A percentile compares a stretch with the other conserved stretches of the same genome.
Conservation (phyloP, 164 flowering plant species). For the Liriodendron chinense region DNA sequence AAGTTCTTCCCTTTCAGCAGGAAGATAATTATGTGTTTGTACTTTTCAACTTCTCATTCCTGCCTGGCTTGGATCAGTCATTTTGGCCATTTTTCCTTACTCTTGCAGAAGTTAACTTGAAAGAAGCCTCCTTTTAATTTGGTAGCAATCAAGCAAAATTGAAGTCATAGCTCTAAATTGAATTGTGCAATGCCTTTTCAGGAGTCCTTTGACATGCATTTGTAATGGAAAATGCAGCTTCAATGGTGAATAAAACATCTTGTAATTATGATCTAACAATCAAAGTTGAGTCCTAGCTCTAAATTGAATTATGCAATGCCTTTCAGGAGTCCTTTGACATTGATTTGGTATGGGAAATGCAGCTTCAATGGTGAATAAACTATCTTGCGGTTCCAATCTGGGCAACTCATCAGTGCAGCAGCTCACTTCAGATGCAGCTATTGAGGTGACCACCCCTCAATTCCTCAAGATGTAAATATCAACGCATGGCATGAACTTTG, state of each 20-base stretch:
- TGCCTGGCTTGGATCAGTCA: neutral
- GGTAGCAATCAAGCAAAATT: too few species aligned
- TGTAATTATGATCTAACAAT: conserved; percentile 28
- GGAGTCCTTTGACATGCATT: conserved; percentile 52
- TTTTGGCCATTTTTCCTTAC: neutral
- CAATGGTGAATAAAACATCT: conserved; percentile 82
- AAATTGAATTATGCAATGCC: conserved; percentile 29
- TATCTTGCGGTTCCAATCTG: conserved; percentile 47
- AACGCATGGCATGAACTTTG: neutral
- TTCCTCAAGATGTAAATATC: neutral
- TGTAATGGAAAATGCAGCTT: conserved; percentile 91
- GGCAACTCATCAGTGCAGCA: conserved; percentile 43
- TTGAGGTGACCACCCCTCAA: conserved; percentile 47
- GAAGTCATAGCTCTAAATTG: neutral
- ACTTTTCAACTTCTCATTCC: neutral
- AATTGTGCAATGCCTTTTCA: neutral
- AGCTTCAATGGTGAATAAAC: conserved; percentile 91
- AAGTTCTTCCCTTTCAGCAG: neutral
- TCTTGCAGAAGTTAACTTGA: neutral
- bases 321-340: conserved; percentile 67
- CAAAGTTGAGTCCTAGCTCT: conserved; percentile 4
- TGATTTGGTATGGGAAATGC: conserved; percentile 78
- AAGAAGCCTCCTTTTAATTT: neutral
- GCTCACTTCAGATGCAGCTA: conserved; percentile 76
- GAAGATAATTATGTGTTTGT: neutral